Conservation (phyloP, 345 rosid species). For the Melastoma malabathricum region DNA sequence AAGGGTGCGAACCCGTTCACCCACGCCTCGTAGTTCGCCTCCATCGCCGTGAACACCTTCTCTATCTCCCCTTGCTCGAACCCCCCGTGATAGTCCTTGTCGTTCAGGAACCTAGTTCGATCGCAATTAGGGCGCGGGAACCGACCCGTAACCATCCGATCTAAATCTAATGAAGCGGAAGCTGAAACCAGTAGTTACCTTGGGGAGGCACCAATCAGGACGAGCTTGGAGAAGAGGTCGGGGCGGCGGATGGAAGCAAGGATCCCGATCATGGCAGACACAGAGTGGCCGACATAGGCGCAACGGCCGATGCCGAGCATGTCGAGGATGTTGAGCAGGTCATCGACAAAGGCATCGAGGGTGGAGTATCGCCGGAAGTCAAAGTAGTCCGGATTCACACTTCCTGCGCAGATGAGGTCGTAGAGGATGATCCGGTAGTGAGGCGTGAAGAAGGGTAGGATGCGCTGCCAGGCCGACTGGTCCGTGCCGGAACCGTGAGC, state of each 20-base stretch:
- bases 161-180: too few relatives aligned
- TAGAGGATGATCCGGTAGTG: constrained; percentile 24
- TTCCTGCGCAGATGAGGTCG: constrained; percentile 45
- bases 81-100: constrained; percentile 35
- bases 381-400: constrained; percentile 36
- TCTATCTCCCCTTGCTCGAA: constrained; percentile 28
- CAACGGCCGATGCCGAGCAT: constrained; percentile 23
- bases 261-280: constrained; percentile 39
- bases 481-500: constrained; percentile 41
- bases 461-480: constrained; percentile 45
- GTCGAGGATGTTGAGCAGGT: constrained; percentile 36
- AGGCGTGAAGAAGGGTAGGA: constrained; percentile 25
- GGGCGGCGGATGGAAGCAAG: constrained; percentile 38
- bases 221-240: constrained; percentile 34
- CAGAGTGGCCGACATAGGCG: constrained; percentile 37
- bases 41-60: constrained; percentile 32
- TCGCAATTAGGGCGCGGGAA: neutral
- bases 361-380: constrained; percentile 24
- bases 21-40: constrained; percentile 38
- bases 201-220: constrained; percentile 43
- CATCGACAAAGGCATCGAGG: constrained; percentile 33
- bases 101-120: constrained; percentile 14
- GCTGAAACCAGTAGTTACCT: constrained; percentile 11
- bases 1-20: constrained; percentile 35
- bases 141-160: too few relatives aligned